A percentile compares a stretch with the other conserved stretches of the same genome.
phyloP scores from a whole-genome alignment of 176 grass and related monocot genomes.

The Alloteropsis semialata region DNA sequence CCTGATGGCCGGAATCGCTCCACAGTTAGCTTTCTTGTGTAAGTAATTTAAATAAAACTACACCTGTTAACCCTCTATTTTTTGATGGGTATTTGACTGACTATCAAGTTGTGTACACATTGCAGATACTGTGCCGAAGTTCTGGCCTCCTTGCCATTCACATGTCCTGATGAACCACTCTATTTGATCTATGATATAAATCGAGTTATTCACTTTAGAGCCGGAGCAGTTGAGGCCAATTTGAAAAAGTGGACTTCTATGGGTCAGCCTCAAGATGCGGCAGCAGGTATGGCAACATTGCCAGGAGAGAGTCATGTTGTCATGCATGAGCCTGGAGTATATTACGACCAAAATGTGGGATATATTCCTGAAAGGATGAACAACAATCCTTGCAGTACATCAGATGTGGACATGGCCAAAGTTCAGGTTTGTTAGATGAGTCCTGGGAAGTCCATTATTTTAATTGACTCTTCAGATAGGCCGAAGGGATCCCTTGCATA shows the following conservation, averaged over 20 bases:
- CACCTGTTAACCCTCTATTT: conserved; percentile 5
- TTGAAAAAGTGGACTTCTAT: conserved; percentile 92
- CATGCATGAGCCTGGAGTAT: conserved; percentile 49
- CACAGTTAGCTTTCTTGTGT: conserved; percentile 79
- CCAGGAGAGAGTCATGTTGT: conserved; percentile 26
- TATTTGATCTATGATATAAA: conserved; percentile 99
- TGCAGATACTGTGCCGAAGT: conserved; percentile 97
- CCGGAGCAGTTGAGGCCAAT: conserved; percentile 82
- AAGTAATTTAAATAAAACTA: conserved; percentile 44
- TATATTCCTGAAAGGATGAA: conserved; percentile 35
- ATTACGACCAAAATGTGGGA: conserved; percentile 33
- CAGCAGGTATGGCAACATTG: conserved; percentile 19
- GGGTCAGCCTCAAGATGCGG: conserved; percentile 38
- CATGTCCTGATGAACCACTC: conserved; percentile 85
- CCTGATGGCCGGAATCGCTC: conserved; percentile 55
- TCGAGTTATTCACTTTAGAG: conserved; percentile 87
- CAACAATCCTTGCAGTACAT: conserved; percentile 53
- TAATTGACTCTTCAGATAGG: not conserved
- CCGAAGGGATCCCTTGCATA: not conserved
- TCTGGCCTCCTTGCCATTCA: conserved; percentile 91
- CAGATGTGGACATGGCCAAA: conserved; percentile 53
- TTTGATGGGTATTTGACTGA: conserved; percentile 19
- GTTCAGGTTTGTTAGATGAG: conserved; percentile 59
- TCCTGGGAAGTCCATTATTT: conserved; percentile 15
- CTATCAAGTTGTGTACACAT: conserved; percentile 25